Percentiles rank a stretch among this genome's conserved stretches.
These are phyloP conservation scores for Lasiodiplodia theobromae DNA, from an alignment of 2,329 filamentous ascomycete genomes.

Conservation along the genomic window DNA sequence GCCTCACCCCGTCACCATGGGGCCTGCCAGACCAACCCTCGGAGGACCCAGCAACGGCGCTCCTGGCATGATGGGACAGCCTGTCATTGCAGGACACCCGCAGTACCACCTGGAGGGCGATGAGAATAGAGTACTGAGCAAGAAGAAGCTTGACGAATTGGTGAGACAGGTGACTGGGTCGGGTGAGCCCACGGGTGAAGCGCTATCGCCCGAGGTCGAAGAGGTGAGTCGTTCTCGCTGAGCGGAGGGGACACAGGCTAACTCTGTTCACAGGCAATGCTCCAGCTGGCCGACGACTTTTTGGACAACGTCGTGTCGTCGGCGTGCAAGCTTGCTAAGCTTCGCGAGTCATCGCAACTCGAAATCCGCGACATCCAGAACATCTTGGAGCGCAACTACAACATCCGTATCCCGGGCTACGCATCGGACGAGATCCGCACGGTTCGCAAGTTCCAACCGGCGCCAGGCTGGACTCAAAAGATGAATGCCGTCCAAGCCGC, in stretches of 20 bases:
- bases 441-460: constrained; percentile 90
- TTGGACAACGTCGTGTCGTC: constrained; percentile 88
- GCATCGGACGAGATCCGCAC: constrained; percentile 93
- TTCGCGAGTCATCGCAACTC: constrained; percentile 86
- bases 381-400: constrained; percentile 69
- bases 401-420: constrained; percentile 86
- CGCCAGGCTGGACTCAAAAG: constrained; percentile 90
- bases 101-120: constrained; percentile 88
- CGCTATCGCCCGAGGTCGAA: constrained; percentile 90
- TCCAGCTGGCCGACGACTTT: constrained; percentile 91
- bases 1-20: constrained; percentile 78
- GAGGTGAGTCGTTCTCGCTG: constrained; percentile 67
- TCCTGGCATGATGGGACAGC: constrained; percentile 85
- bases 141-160: constrained; percentile 96
- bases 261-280: constrained; percentile 55
- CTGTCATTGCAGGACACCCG: constrained; percentile 81
- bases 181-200: constrained; percentile 75
- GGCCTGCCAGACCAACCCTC: constrained; percentile 78
- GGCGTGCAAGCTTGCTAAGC: constrained; percentile 90
- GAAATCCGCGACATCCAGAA: constrained; percentile 74
- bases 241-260: constrained; percentile 31
- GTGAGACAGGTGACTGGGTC: constrained; percentile 92
- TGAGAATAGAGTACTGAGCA: constrained; percentile 92
- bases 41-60: constrained; percentile 77
- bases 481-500: constrained; percentile 96